Evolutionary conservation across 176 grass and related monocot species (phyloP).

Genomic region (Eleusine indica): DNA sequence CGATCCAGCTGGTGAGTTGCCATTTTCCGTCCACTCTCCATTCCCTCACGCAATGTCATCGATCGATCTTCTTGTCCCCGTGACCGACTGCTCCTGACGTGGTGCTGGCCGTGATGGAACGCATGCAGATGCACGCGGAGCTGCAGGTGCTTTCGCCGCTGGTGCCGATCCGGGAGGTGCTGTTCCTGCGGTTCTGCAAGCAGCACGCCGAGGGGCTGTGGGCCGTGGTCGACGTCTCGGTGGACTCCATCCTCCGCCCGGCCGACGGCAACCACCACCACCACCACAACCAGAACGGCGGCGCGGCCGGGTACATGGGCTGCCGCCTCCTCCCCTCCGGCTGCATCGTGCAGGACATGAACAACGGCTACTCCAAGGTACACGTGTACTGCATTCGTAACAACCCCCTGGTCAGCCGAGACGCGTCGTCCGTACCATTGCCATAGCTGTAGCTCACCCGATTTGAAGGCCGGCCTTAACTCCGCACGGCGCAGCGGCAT

Average conservation of each 20-base stretch:
- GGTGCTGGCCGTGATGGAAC: not conserved
- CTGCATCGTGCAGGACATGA: conserved; percentile 71
- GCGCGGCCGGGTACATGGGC: conserved; percentile 48
- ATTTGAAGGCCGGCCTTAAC: not conserved
- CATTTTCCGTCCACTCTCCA: not conserved
- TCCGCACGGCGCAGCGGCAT: conserved; percentile 41
- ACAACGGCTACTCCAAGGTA: conserved; percentile 82
- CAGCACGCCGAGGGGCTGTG: conserved; percentile 79
- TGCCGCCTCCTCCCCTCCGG: conserved; percentile 71
- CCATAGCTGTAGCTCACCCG: not conserved
- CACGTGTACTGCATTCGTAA: not conserved
- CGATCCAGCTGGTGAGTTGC: conserved; percentile 81
- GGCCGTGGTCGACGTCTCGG: conserved; percentile 87
- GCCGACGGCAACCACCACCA: conserved; percentile 14
- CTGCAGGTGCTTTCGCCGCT: conserved; percentile 94
- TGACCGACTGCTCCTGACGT: too few species aligned
- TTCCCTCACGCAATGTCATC: not conserved
- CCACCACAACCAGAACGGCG: conserved; percentile 8
- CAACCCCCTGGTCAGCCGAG: not conserved
- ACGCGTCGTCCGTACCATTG: not conserved
- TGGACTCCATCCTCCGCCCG: conserved; percentile 50
- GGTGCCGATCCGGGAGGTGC: conserved; percentile 72
- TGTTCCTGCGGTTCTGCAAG: conserved; percentile 90
- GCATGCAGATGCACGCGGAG: conserved; percentile 79
- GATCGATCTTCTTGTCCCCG: not conserved